Evolutionary conservation across 2,329 filamentous ascomycete species (phyloP), one percentile per base, ranked within the genome.

Genomic region (Pseudogymnoascus sp.): DNA sequence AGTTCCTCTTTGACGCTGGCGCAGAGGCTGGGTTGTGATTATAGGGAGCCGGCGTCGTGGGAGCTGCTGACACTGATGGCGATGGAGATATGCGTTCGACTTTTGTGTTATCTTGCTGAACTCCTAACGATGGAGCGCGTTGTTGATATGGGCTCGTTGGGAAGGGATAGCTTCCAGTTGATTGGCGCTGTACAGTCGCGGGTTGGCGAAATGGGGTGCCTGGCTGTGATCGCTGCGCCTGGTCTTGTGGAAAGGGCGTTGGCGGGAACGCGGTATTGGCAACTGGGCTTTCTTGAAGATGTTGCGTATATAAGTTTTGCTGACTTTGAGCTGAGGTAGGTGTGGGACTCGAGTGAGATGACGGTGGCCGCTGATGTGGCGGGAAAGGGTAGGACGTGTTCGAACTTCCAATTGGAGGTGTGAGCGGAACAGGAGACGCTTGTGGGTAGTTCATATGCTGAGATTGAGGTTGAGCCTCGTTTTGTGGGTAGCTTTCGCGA

Each of bases 291-390:
- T 78, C 79, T 65, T 83, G 82, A 23, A 71, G 73, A 66, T 81
- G 83, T 28, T 80, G 77, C 62, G 75, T 72, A 11, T 79, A 80
- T 67, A 80, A 83, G 7, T 79, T 78, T 52, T 81, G 81, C 71
- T 86, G 83, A 69, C 81, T 82, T 55, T 86, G 83, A 14, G 83
- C 81, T 40, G 84, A 86, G 5, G 83, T 85, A n/a, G 84, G 84
- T 37, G 85, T 87, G 9, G 83, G 76, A 25, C 79, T 81, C 11
- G 84, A 86, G 62, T 86, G 82, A 5, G 80, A 76, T 21, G 84
- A 87, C 62, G 81, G 81, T 43, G 84, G 84, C 68, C 83, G 73
- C 66, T 77, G 76, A 62, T 78, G 77, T 55, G 75, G 71, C 49
- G 77, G 68, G 63, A 70, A 72, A 63, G 72, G 67, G 67, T 72